A percentile compares a stretch with the other conserved stretches of the same genome.
phyloP scores from a whole-genome alignment of 768 basidiomycete genomes.

The Leccinum variicolor region DNA sequence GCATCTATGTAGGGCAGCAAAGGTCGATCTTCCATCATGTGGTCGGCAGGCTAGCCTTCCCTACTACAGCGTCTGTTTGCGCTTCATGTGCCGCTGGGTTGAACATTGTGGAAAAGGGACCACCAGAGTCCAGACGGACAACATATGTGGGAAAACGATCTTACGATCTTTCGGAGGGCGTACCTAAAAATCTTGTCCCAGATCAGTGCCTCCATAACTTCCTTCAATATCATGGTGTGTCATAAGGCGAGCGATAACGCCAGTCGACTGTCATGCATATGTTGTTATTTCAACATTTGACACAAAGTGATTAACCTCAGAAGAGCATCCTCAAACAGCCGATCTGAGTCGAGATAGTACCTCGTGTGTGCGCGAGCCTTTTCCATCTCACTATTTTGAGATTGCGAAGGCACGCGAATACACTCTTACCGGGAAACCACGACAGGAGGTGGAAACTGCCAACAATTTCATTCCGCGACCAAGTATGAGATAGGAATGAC shows the following conservation, averaged over 20 bases:
- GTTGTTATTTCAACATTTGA: neutral
- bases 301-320: neutral
- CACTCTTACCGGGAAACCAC: constrained; percentile 7
- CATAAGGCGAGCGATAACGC: neutral
- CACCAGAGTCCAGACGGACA: too few species aligned
- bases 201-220: neutral
- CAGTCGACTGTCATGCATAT: neutral
- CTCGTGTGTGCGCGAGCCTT: neutral
- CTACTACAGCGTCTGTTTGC: constrained; percentile 9
- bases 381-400: neutral
- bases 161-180: neutral
- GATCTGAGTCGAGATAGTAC: neutral
- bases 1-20: constrained; percentile 35
- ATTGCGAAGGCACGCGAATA: neutral
- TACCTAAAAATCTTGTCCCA: neutral
- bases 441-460: constrained; percentile 3
- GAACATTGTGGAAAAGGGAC: constrained; percentile 1
- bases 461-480: too few species aligned
- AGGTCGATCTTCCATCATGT: constrained; percentile 7
- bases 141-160: neutral
- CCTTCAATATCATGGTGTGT: neutral
- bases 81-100: constrained; percentile 12
- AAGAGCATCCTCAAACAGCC: neutral
- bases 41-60: constrained; percentile 10
- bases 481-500: neutral